These are phyloP conservation scores for Letharia columbiana DNA, from an alignment of 495 filamentous ascomycete species.

Conservation along the genomic window DNA sequence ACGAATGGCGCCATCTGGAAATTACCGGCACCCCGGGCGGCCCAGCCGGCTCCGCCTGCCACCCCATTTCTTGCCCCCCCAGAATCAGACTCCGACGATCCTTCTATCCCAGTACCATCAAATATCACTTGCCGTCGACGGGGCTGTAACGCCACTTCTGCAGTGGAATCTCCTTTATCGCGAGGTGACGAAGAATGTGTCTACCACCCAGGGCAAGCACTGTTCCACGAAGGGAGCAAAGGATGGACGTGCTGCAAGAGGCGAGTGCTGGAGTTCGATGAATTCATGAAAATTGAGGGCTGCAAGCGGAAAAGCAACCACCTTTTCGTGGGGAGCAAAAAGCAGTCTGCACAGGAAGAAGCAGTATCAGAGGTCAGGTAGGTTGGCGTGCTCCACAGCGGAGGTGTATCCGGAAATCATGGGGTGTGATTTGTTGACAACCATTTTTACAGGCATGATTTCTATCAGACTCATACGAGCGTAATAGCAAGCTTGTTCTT, in stretches of 20 bases:
- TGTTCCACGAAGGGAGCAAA: slow-evolving; percentile 97
- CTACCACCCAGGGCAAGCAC: slow-evolving; percentile 41
- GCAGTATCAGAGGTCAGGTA: slow-evolving; percentile 63
- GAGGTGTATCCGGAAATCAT: background rate
- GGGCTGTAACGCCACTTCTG: slow-evolving; percentile 59
- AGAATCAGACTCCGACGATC: slow-evolving; percentile 85
- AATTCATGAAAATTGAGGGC: slow-evolving; percentile 91
- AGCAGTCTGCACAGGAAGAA: slow-evolving; percentile 49
- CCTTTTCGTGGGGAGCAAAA: slow-evolving; percentile 76
- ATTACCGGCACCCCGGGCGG: slow-evolving; percentile 41
- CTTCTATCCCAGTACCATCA: slow-evolving; percentile 55
- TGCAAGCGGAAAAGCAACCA: slow-evolving; percentile 76
- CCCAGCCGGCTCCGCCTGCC: slow-evolving; percentile 44
- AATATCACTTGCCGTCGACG: slow-evolving; percentile 69
- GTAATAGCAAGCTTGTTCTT: slow-evolving; percentile 90
- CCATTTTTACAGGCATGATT: slow-evolving; percentile 59
- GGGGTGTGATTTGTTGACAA: slow-evolving; percentile 1
- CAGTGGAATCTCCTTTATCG: slow-evolving; percentile 39
- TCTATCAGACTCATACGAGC: slow-evolving; percentile 81
- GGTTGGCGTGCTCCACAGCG: slow-evolving; percentile 20
- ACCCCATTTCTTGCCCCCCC: slow-evolving; percentile 55
- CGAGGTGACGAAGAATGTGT: slow-evolving; percentile 53
- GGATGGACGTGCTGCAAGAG: slow-evolving; percentile 96
- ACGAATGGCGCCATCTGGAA: slow-evolving; percentile 26
- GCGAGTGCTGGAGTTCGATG: slow-evolving; percentile 90